Base-by-base conservation (phyloP, 2,329 filamentous ascomycete species). In the Colletotrichum trifolii region DNA sequence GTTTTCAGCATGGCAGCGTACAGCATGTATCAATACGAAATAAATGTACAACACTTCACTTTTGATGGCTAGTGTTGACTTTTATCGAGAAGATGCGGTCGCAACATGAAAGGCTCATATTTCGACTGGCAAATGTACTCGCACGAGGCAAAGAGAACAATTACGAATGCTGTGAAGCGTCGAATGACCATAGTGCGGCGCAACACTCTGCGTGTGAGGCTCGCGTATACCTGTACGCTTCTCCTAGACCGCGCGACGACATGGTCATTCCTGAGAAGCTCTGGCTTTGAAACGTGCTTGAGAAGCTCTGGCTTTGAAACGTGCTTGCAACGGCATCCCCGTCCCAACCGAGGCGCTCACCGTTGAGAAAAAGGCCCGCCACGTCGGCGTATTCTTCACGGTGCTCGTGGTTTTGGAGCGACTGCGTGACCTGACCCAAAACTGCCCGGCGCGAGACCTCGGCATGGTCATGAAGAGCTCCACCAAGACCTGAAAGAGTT, bases 401-500 rank as follows among this genome's bases (percentile, higher is more conserved):
- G 78, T 76, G 72, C 74, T 82, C 9, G 75, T 76, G 5, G 71
- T 66, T 13, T 73, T 82, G 17, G 77, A 80, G 54, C 63, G 66
- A 25, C 61, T 73, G 11, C 64, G 64, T 5, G 70, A 78, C 10
- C 71, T 82, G 3, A 69, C 71, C 6, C 66, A 73, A 9, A 72
- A 73, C 35, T 77, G 76, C 0, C 76, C 78, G 25, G 69, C 80
- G 17, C 71, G 73, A 57, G 78, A 77, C 59, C 67, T 82, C 1
- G 76, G 75, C 36, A 68, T 72, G 17, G 70, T 80, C 25, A 81
- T 82, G 76, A 73, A 72, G 1, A 61, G 77, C 13, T 80, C 73
- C 66, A 72, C 78, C 39, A 64, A 68, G 10, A 35, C 74, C 1
- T 70, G 69, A 0, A 10, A 42, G 1, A 10, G 46, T 0, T 49